phyloP scores from a whole-genome alignment of 1,284 basidiomycete genomes.

The Ceratobasidium sp. region DNA sequence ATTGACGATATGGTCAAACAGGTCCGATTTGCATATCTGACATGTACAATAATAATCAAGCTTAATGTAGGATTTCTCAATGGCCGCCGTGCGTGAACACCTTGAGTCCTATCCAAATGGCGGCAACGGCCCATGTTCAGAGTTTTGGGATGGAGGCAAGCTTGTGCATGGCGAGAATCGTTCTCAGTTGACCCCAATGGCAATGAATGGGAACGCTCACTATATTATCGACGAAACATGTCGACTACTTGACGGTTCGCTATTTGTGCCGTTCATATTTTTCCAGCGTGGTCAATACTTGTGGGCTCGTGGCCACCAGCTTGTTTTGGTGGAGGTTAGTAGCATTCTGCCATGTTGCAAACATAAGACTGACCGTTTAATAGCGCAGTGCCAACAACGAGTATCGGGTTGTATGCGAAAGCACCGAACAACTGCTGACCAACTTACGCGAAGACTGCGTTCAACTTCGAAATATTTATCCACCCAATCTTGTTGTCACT shows the following conservation, averaged over 20 bases:
- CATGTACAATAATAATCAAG: neutral
- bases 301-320: slow-evolving; percentile 20
- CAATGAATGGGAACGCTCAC: neutral
- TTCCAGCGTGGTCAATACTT: neutral
- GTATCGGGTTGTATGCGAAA: neutral
- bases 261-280: slow-evolving; percentile 27
- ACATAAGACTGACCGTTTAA: neutral
- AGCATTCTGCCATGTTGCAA: neutral
- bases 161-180: slow-evolving; percentile 11
- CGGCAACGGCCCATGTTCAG: neutral
- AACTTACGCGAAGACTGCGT: neutral
- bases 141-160: slow-evolving; percentile 28
- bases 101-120: slow-evolving; percentile 14
- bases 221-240: slow-evolving; percentile 23
- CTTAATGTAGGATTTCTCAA: slow-evolving; percentile 12
- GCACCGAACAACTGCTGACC: neutral
- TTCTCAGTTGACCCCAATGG: slow-evolving; percentile 22
- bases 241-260: neutral
- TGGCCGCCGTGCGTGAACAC: neutral
- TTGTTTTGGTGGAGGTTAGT: neutral
- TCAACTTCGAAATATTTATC: neutral
- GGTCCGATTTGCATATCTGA: slow-evolving; percentile 4
- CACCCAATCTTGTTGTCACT: neutral
- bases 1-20: slow-evolving; percentile 28
- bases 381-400: neutral